These are phyloP conservation scores for Fraxinus paxiana DNA, from an alignment of 305 asterid species.

Conservation along the genomic window DNA sequence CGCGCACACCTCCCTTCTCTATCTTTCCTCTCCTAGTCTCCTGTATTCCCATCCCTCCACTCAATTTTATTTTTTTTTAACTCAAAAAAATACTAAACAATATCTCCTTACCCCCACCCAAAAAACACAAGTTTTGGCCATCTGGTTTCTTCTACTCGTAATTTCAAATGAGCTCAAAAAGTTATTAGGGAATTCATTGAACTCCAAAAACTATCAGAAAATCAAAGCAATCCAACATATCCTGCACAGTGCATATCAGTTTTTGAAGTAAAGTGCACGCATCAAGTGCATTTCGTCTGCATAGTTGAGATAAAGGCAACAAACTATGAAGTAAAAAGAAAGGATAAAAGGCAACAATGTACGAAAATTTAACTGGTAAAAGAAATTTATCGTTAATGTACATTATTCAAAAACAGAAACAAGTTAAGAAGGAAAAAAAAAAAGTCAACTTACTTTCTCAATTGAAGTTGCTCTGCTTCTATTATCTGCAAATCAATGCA, in stretches of 20 bases:
- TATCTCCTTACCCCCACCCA: not conserved
- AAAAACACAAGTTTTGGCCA: not conserved
- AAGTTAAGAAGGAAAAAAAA: not conserved
- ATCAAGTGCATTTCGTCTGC: not conserved
- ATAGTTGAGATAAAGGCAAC: not conserved
- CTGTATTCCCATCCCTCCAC: not conserved
- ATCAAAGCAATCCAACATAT: not conserved
- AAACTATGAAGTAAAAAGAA: not conserved
- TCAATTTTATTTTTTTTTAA: not conserved
- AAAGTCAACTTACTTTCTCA: constrained; percentile 38
- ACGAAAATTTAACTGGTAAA: not conserved
- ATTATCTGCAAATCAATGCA: constrained; percentile 31
- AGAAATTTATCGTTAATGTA: not conserved
- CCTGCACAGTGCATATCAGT: not conserved
- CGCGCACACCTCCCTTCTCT: not conserved
- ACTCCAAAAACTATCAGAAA: not conserved
- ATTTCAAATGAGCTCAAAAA: not conserved
- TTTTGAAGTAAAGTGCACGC: not conserved
- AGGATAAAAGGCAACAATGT: not conserved
- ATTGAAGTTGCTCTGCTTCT: constrained; percentile 41
- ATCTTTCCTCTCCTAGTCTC: not conserved
- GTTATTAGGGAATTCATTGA: not conserved
- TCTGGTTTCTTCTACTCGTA: not conserved
- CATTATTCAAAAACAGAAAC: not conserved
- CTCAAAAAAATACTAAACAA: not conserved